phyloP scores from a whole-genome alignment of 2,329 filamentous ascomycete genomes.

The Alternaria ventricosa region DNA sequence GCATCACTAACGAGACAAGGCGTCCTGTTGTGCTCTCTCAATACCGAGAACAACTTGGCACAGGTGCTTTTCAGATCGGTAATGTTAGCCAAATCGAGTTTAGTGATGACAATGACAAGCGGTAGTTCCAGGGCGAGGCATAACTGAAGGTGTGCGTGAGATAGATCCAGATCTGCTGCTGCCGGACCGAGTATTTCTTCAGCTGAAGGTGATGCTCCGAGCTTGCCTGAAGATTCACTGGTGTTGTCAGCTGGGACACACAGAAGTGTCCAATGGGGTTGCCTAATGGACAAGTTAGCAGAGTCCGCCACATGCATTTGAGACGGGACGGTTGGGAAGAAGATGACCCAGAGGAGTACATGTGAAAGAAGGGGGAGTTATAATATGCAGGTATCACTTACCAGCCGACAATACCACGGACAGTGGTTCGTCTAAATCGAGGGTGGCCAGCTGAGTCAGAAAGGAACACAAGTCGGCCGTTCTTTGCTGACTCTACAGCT shows the following conservation, averaged over 20 bases:
- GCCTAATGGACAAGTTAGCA: conserved; percentile 43
- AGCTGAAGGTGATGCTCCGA: conserved; percentile 57
- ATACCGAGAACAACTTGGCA: conserved; percentile 72
- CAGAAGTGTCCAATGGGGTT: conserved; percentile 89
- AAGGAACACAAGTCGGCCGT: conserved; percentile 81
- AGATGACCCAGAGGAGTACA: neutral
- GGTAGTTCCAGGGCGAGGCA: conserved; percentile 82
- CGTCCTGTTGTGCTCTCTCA: conserved; percentile 77
- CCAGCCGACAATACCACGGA: conserved; percentile 93
- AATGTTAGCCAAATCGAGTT: conserved; percentile 84
- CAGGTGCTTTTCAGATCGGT: conserved; percentile 72
- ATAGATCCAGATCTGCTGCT: conserved; percentile 70
- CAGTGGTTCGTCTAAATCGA: conserved; percentile 84
- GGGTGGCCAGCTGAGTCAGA: conserved; percentile 93
- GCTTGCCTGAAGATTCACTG: conserved; percentile 54
- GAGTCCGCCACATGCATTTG: neutral
- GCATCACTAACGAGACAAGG: conserved; percentile 69
- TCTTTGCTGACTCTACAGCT: conserved; percentile 70
- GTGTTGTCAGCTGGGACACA: conserved; percentile 83
- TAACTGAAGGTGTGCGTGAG: conserved; percentile 80
- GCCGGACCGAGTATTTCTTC: conserved; percentile 60
- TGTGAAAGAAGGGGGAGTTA: no score
- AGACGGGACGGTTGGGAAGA: neutral
- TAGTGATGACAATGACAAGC: conserved; percentile 84
- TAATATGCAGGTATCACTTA: conserved; percentile 12